Conservation (phyloP, 2,329 filamentous ascomycete genomes). For the Pseudogymnoascus sp. region DNA sequence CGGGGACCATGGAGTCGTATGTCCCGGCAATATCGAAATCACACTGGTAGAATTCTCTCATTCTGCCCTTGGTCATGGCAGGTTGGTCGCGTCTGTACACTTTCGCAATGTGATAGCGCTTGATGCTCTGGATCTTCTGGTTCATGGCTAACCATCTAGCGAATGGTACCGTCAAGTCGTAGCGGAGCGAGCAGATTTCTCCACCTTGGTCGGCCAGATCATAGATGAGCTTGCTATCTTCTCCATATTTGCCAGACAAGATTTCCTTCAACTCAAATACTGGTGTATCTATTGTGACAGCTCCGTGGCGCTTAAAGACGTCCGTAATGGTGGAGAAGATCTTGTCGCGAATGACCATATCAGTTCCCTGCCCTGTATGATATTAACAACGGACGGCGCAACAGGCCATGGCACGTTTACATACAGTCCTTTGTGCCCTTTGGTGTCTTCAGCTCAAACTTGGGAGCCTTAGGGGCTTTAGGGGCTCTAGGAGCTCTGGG, state of each 20-base stretch:
- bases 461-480: constrained; percentile 34
- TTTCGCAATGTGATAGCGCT: constrained; percentile 92
- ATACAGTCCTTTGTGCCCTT: constrained; percentile 84
- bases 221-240: constrained; percentile 89
- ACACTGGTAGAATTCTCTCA: constrained; percentile 96
- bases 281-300: constrained; percentile 69
- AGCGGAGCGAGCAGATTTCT: constrained; percentile 75
- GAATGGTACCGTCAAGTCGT: constrained; percentile 84
- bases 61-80: constrained; percentile 82
- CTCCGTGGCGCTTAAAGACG: constrained; percentile 79
- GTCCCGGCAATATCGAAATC: constrained; percentile 90
- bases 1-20: constrained; percentile 86
- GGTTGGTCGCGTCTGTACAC: constrained; percentile 78
- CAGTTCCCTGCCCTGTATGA: constrained; percentile 57
- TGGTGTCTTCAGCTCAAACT: constrained; percentile 74
- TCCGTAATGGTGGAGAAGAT: constrained; percentile 70
- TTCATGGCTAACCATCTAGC: constrained; percentile 94
- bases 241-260: constrained; percentile 81
- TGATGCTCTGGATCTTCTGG: constrained; percentile 67
- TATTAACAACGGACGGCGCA: constrained; percentile 8
- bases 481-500: not conserved
- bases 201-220: constrained; percentile 82
- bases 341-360: constrained; percentile 73
- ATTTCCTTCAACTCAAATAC: constrained; percentile 87
- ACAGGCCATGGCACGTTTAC: constrained; percentile 14